These are phyloP conservation scores for Phaeosphaeria sp. DNA, from an alignment of 2,329 filamentous ascomycete species.

Conservation along the genomic window DNA sequence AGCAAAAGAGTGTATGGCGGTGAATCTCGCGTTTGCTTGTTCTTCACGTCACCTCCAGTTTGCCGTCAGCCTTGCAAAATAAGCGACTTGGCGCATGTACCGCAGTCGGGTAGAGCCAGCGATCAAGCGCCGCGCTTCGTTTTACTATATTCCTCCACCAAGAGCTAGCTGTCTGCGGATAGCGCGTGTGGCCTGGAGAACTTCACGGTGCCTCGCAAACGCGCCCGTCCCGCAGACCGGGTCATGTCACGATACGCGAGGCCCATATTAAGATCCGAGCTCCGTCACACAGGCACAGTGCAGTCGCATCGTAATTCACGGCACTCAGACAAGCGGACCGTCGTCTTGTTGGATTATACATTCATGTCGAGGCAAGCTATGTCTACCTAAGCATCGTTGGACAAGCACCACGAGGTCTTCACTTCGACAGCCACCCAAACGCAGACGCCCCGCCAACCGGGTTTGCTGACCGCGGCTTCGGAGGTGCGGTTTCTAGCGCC, in stretches of 20 bases:
- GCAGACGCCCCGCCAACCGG: slow-evolving; percentile 91
- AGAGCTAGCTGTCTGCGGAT: neutral
- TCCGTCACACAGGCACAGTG: neutral
- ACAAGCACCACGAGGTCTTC: neutral
- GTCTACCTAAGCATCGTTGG: neutral
- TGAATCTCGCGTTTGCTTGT: slow-evolving; percentile 16
- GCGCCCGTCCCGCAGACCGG: slow-evolving; percentile 3
- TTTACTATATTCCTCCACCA: neutral
- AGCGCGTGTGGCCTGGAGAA: neutral
- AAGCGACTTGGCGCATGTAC: slow-evolving; percentile 25
- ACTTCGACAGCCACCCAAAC: slow-evolving; percentile 79
- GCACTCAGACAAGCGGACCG: too few relatives aligned
- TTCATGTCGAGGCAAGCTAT: neutral
- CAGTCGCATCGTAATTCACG: too few relatives aligned
- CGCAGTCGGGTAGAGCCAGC: neutral
- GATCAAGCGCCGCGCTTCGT: neutral
- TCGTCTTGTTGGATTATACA: too few relatives aligned
- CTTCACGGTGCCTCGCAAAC: neutral
- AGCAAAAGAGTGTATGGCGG: slow-evolving; percentile 28
- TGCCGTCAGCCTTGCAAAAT: slow-evolving; percentile 25
- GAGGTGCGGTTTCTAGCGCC: slow-evolving; percentile 48
- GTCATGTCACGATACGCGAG: slow-evolving; percentile 2
- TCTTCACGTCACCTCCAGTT: slow-evolving; percentile 21
- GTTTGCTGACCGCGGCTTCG: slow-evolving; percentile 70
- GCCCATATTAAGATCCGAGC: slow-evolving; percentile 2